A percentile compares a stretch with the other conserved stretches of the same genome.
These are phyloP conservation scores for Ascochyta lentis DNA, from an alignment of 2,329 filamentous ascomycete genomes.

Conservation along the genomic window DNA sequence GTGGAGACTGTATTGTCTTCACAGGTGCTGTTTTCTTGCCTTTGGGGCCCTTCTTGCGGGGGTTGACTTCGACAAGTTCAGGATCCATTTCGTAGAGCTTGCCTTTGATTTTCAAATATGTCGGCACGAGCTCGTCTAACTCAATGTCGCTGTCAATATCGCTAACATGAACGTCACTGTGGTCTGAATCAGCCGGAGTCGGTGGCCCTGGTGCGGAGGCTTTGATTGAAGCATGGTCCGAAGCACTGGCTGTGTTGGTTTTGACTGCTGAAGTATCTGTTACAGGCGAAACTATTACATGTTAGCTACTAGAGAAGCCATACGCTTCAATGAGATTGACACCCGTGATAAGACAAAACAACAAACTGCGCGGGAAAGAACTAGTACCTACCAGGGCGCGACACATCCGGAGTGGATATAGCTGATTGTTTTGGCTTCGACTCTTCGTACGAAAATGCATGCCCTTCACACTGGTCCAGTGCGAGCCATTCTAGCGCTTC, in stretches of 20 bases:
- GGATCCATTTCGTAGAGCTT: constrained; percentile 56
- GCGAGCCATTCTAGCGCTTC: constrained; percentile 91
- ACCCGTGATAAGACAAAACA: not conserved
- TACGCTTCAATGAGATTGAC: not conserved
- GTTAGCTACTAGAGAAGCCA: not conserved
- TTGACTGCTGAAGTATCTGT: not conserved
- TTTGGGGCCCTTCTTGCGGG: constrained; percentile 42
- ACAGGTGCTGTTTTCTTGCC: constrained; percentile 25
- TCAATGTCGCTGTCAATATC: constrained; percentile 59
- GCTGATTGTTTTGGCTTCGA: constrained; percentile 24
- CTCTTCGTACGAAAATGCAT: constrained; percentile 74
- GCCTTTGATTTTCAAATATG: constrained; percentile 77
- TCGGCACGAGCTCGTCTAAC: constrained; percentile 64
- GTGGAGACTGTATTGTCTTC: constrained; percentile 46
- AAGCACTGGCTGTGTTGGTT: not conserved
- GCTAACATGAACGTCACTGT: constrained; percentile 51
- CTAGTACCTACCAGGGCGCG: constrained; percentile 36
- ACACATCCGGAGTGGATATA: constrained; percentile 27
- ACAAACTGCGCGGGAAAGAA: not conserved
- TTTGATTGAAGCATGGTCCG: not conserved
- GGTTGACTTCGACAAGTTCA: constrained; percentile 62
- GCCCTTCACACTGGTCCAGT: constrained; percentile 71
- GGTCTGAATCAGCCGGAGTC: constrained; percentile 20
- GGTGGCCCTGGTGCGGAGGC: constrained; percentile 3
- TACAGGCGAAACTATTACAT: not conserved